Evolutionary conservation across 148 eudicot species (phyloP).

Genomic region (Gaultheria prostrata): DNA sequence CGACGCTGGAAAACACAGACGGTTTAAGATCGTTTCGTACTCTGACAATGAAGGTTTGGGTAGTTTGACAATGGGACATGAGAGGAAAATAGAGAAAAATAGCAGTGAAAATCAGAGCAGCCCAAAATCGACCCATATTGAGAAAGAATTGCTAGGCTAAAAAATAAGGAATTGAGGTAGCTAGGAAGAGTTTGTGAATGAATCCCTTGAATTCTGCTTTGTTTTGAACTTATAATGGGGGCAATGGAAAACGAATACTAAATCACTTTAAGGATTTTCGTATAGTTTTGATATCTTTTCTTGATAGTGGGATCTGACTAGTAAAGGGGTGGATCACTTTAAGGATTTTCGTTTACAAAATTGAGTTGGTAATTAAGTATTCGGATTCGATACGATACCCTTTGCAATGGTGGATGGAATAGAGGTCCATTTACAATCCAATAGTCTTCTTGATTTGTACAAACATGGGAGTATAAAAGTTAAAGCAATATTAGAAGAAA

Average conservation of each 20-base stretch:
- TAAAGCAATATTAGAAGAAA: not conserved
- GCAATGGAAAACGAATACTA: no score
- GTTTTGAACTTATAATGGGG: no score
- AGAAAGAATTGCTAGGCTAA: not conserved
- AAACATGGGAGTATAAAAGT: not conserved
- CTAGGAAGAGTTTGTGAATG: no score
- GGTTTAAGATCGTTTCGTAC: slow-evolving; percentile 47
- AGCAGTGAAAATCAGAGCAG: not conserved
- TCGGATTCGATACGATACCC: not conserved
- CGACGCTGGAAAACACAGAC: slow-evolving; percentile 30
- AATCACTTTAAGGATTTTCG: no score
- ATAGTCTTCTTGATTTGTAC: no score
- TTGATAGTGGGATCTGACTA: not conserved
- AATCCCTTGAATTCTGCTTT: no score
- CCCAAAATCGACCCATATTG: slow-evolving; percentile 6
- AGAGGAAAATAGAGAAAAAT: slow-evolving; percentile 7
- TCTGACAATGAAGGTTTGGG: slow-evolving; percentile 38
- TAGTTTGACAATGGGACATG: not conserved
- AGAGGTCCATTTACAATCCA: not conserved
- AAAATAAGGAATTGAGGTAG: no score
- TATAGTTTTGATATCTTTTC: not conserved
- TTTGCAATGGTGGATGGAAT: not conserved
- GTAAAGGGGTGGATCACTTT: not conserved
- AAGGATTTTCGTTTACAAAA: not conserved
- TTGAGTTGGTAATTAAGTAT: not conserved